These are phyloP conservation scores for Cyclotella distinguenda DNA, from an alignment of 108 stramenopile species.

Conservation along the genomic window DNA sequence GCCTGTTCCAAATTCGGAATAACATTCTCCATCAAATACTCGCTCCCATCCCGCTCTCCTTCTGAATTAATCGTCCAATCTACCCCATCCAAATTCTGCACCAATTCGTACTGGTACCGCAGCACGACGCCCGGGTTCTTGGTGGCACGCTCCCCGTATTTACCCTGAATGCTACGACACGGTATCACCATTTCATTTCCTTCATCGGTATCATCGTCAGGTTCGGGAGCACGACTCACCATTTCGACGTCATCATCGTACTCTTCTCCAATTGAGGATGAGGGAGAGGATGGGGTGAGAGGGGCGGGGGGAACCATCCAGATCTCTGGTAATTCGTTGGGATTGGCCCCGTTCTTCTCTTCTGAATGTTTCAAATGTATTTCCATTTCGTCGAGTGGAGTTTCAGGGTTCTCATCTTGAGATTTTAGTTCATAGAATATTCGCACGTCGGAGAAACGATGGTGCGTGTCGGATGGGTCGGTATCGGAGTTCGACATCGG, in stretches of 20 bases:
- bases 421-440: not conserved
- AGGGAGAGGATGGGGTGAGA: not conserved
- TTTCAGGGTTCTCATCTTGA: not conserved
- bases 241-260: conserved; percentile 1
- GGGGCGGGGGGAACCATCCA: conserved; percentile 9
- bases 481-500: no score
- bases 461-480: not conserved
- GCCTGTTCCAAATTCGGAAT: conserved; percentile 22
- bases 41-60: conserved; percentile 2
- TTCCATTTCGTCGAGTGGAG: not conserved
- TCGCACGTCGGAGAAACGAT: not conserved
- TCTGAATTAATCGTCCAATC: not conserved
- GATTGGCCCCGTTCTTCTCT: conserved; percentile 8
- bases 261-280: not conserved
- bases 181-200: not conserved
- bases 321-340: conserved; percentile 10
- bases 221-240: not conserved
- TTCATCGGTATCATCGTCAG: not conserved
- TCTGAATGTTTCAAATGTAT: not conserved
- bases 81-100: not conserved
- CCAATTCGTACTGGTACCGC: conserved; percentile 29
- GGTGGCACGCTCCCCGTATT: conserved; percentile 1
- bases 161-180: conserved; percentile 3
- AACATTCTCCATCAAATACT: conserved; percentile 11
- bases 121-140: conserved; percentile 20